Base-by-base conservation (phyloP, 768 basidiomycete species). In the Mycena alexandri region DNA sequence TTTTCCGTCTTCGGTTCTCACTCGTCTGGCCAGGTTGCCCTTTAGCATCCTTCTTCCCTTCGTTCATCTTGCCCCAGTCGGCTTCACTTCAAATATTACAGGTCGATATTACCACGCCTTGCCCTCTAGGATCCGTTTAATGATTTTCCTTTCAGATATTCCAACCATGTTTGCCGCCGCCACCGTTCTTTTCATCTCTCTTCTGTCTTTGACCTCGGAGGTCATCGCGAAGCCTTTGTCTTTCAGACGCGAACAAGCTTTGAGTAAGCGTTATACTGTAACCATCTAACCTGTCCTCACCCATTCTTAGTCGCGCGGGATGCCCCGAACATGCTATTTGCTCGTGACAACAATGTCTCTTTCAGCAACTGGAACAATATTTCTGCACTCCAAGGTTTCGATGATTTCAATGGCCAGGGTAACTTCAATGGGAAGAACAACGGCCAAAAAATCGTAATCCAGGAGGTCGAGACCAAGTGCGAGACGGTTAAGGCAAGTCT, bases 361-460 rank as follows among this genome's bases (percentile, higher is more conserved):
- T 75, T 77, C 57, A 65, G 70, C 68, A 72, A 74, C 67, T 76
- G 71, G 60, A 63, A 72, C 29, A 75, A 75, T 24, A 66, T 68
- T 22, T 22, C 61, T 24, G 50, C 69, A 1, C 69, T 75, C 14
- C 53, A 65, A 24, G 71, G 72, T 50, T 75, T 76, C 38, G 75
- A 76, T 50, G 52, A 73, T 41, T 75, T 72, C 46, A 63, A 73
- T 38, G 72, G 74, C 41, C 24, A 52, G n/a, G 62, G 60, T 25
- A 73, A 75, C 65, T 75, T 74, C 53, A 52, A 71, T 21, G 61
- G 66, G 34, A 55, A 54, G 13, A 55, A 61, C 12, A 71, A 72
- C 44, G 43, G 19, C 16, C 74, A 75, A 58, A 65, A 59, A 6
- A 41, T 75, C 47, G 71, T 76, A 3, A 46, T 72, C 57, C 51